These are phyloP conservation scores for Alternaria hordeiaustralica DNA, from an alignment of 2,329 filamentous ascomycete species.

Conservation along the genomic window DNA sequence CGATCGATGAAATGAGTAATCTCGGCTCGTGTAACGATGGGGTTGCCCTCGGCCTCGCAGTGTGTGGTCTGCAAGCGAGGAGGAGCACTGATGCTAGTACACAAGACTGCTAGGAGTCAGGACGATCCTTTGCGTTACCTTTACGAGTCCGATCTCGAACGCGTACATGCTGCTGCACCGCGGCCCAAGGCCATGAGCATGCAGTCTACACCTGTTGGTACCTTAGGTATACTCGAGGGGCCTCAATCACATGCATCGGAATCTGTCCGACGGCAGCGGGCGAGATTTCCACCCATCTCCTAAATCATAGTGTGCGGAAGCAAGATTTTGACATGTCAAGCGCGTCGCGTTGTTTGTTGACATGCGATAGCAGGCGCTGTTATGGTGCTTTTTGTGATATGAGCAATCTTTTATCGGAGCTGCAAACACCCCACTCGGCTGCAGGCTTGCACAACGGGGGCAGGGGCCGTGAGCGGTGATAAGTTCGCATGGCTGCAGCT, in stretches of 20 bases:
- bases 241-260: constrained; percentile 5
- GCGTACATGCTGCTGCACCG: background rate
- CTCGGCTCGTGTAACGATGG: background rate
- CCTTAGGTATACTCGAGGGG: background rate
- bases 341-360: constrained; percentile 2
- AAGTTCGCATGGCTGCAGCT: constrained; percentile 16
- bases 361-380: background rate
- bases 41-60: background rate
- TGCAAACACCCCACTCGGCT: constrained; percentile 3
- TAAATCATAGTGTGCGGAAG: background rate
- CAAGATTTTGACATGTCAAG: background rate
- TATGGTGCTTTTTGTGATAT: constrained; percentile 17
- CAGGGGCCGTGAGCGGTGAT: constrained; percentile 11
- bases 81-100: background rate
- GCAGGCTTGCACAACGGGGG: constrained; percentile 7
- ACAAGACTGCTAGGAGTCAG: background rate
- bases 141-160: background rate
- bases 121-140: constrained; percentile 7
- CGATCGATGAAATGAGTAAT: constrained; percentile 5
- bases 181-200: background rate
- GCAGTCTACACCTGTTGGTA: constrained; percentile 2
- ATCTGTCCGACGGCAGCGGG: constrained; percentile 5
- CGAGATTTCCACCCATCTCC: background rate
- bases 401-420: constrained; percentile 9
- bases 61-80: background rate